These are phyloP conservation scores for Mallotus repandus DNA, from an alignment of 441 rosid genomes.

Conservation along the genomic window DNA sequence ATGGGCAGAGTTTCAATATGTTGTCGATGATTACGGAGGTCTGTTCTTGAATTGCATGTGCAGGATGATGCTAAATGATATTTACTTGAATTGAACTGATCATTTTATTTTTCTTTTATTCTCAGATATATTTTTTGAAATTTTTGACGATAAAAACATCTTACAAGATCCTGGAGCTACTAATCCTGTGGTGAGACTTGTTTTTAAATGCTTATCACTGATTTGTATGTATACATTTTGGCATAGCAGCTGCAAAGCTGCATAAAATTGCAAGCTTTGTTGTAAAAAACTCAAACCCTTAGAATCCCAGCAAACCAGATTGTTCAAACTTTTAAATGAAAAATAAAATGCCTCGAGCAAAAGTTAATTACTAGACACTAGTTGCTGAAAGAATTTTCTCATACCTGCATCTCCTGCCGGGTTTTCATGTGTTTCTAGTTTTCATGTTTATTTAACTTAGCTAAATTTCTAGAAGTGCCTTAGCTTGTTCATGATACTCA, in stretches of 20 bases:
- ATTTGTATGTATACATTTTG: not conserved
- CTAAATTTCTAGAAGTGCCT: not conserved
- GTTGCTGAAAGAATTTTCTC: not conserved
- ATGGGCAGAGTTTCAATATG: slow-evolving; percentile 79
- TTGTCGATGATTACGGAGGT: slow-evolving; percentile 95
- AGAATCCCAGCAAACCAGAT: too few species aligned
- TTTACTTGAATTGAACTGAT: slow-evolving; percentile 17
- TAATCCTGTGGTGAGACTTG: slow-evolving; percentile 72
- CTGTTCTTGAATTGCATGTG: slow-evolving; percentile 16
- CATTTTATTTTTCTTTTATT: slow-evolving; percentile 5
- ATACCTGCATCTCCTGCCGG: too few species aligned
- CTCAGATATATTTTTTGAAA: slow-evolving; percentile 81
- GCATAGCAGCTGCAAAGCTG: too few species aligned
- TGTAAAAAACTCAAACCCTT: too few species aligned
- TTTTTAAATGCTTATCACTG: slow-evolving; percentile 16
- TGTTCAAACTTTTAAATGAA: too few species aligned
- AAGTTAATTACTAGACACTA: too few species aligned
- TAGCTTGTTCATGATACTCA: not conserved
- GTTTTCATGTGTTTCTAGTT: too few species aligned
- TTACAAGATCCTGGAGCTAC: slow-evolving; percentile 79
- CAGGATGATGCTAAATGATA: slow-evolving; percentile 11
- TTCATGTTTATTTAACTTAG: too few species aligned
- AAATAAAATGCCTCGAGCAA: too few species aligned
- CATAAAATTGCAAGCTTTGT: too few species aligned
- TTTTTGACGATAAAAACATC: slow-evolving; percentile 69